A percentile compares a stretch with the other conserved stretches of the same genome.
These are phyloP conservation scores for Euphorbia tirucalli DNA, from an alignment of 345 rosid genomes.

Conservation along the genomic window DNA sequence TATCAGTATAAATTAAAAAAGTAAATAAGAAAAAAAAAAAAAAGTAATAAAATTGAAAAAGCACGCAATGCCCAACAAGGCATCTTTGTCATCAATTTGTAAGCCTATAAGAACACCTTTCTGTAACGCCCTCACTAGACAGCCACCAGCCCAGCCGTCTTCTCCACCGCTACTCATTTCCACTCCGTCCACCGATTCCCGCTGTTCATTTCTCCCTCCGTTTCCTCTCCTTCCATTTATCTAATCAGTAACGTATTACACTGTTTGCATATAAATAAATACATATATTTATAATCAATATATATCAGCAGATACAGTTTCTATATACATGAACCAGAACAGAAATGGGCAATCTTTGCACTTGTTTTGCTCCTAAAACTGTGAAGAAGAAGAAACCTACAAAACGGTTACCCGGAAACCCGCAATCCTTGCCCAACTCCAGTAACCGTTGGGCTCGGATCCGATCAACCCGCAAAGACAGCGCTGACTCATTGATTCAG, in stretches of 20 bases:
- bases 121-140: not conserved
- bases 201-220: not conserved
- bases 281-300: not conserved
- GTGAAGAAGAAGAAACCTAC: constrained; percentile 12
- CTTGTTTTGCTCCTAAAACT: constrained; percentile 24
- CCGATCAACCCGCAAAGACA: constrained; percentile 63
- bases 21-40: not conserved
- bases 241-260: not conserved
- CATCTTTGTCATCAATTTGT: not conserved
- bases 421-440: constrained; percentile 11
- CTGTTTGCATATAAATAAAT: not conserved
- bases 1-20: not conserved
- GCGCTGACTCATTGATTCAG: constrained; percentile 51
- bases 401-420: constrained; percentile 22
- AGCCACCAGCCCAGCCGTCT: not conserved
- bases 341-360: constrained; percentile 35
- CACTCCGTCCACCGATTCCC: not conserved
- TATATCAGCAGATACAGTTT: not conserved
- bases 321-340: constrained; percentile 10
- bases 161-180: not conserved
- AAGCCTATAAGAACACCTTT: not conserved
- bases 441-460: constrained; percentile 40
- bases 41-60: not conserved
- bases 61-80: not conserved
- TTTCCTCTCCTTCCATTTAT: not conserved